Percentiles rank a stretch among this genome's conserved stretches.
Evolutionary conservation across 805 yeast species (phyloP).

Genomic region (Cyberlindnera euphorbiiphila): DNA sequence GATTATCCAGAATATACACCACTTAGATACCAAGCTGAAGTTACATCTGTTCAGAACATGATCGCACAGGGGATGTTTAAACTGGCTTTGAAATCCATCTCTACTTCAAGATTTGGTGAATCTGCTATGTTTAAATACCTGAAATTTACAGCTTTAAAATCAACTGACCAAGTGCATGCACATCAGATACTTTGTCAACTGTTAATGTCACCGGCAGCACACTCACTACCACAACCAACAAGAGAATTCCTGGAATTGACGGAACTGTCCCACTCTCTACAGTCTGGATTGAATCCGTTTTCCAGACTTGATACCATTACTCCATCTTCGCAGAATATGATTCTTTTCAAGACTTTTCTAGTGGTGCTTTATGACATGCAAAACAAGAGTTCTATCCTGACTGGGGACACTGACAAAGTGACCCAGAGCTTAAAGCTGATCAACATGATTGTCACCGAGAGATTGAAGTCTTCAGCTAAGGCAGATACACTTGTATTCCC

Average conservation of each 20-base stretch:
- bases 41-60: constrained; percentile 4
- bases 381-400: neutral
- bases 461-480: neutral
- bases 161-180: constrained; percentile 15
- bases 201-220: neutral
- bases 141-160: constrained; percentile 9
- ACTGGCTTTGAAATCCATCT: constrained; percentile 13
- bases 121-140: constrained; percentile 7
- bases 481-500: neutral
- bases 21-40: constrained; percentile 10
- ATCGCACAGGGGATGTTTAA: constrained; percentile 5
- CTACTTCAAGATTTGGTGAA: neutral
- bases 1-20: neutral
- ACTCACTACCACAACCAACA: constrained; percentile 3
- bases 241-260: constrained; percentile 8
- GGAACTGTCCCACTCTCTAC: constrained; percentile 14
- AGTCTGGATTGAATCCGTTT: constrained; percentile 12
- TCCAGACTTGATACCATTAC: constrained; percentile 1
- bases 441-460: constrained; percentile 2
- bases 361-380: constrained; percentile 6
- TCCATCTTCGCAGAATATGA: neutral
- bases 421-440: neutral
- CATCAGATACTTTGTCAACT: constrained; percentile 9
- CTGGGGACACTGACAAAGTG: neutral
- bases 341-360: constrained; percentile 1